phyloP scores from a whole-genome alignment of 148 eudicot genomes.

The Pouteria glomerata region DNA sequence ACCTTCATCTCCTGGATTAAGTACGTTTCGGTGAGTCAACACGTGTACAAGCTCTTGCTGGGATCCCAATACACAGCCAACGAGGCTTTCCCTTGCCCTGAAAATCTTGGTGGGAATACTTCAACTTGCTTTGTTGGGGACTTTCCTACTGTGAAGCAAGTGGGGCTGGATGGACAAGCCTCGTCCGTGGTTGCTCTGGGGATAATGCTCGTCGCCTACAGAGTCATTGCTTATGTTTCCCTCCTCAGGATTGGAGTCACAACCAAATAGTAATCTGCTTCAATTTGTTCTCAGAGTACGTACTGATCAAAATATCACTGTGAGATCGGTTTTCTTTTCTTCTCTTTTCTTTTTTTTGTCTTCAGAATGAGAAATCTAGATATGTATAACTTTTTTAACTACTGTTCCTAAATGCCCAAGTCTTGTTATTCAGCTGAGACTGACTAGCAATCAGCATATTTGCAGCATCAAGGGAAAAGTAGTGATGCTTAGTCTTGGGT shows the following conservation, averaged over 20 bases:
- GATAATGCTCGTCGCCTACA: conserved; percentile 46
- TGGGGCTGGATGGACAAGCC: conserved; percentile 38
- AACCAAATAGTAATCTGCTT: conserved; percentile 2
- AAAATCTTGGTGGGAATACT: neutral
- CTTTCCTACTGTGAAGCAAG: conserved; percentile 35
- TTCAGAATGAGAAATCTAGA: no score
- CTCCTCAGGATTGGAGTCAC: conserved; percentile 66
- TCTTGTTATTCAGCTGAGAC: no score
- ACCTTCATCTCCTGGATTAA: conserved; percentile 60
- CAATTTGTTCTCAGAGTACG: no score
- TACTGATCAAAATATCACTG: no score
- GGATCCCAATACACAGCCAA: conserved; percentile 42
- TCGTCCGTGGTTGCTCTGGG: conserved; percentile 33
- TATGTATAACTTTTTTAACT: no score
- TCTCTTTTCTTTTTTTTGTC: no score
- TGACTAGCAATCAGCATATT: no score
- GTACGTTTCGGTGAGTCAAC: conserved; percentile 41
- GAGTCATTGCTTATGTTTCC: conserved; percentile 57
- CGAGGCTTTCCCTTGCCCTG: conserved; percentile 48
- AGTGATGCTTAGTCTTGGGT: no score
- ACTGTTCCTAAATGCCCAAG: no score
- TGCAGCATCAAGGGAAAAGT: no score
- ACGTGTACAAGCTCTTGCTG: conserved; percentile 46
- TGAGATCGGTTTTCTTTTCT: no score
- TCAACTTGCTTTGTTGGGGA: conserved; percentile 42